Evolutionary conservation across 768 basidiomycete species (phyloP), one percentile per base, ranked within the genome.

Genomic region (Gelatoporia subvermispora): DNA sequence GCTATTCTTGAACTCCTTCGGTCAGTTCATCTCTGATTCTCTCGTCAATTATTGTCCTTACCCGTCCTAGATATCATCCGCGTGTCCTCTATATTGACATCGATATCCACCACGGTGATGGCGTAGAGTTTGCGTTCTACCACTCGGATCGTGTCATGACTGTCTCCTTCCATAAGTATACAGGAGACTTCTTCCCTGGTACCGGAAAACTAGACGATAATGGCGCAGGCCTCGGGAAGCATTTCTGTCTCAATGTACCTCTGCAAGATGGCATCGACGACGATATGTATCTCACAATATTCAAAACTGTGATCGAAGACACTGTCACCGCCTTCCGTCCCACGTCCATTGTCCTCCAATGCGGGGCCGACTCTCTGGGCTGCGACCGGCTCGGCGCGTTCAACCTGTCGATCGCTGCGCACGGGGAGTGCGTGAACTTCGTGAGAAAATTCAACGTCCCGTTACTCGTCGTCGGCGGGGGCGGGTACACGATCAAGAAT

Each of bases 131-230:
- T 51, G 96, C 95, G 0, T 98, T 99, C 67, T 99, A 95, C 68
- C 87, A 95, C 57, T 88, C 92, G 35, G 93, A 99, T 60, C 85
- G 95, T n/a, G 95, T 99, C 54, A 87, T 97, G 81, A 98, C 95
- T 0, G 91, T 97, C 13, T 97, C 95, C 1, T 99, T 99, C 69
- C 95, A 99, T 74, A 98, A 98, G 69, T 99, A 96, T 72, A 93
- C 89, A 1, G 93, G 92, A 48, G 92, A 95, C 60, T 99, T 99
- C 75, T 99, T 99, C 67, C 95, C 95, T 0, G 93, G 94, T 0
- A 99, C 95, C 0, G 95, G 95, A 15, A 93, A 93, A 66, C 76
- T 97, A 8, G 89, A 94, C 61, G 95, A 99, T 69, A 91, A 92
- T 52, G 90, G 92, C 13, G 74, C 76, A 17, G 86, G 84, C n/a